Conservation (phyloP, 73 alveolate genomes). For the Effrenium voratum region DNA sequence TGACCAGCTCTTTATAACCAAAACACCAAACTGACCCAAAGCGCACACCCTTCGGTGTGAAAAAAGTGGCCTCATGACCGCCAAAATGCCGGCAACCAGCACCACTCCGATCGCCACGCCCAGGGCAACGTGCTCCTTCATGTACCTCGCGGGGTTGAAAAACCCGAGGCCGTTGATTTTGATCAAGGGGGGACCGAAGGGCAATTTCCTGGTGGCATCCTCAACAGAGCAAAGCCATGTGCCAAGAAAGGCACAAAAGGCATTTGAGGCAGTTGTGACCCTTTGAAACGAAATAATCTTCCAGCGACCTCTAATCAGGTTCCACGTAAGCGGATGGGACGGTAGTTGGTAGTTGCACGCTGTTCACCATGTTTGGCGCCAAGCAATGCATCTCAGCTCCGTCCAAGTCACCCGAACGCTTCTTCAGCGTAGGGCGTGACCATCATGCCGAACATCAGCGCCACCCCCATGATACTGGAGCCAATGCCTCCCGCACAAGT, state of each 20-base stretch:
- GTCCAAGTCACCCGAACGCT: background rate
- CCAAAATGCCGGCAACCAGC: constrained; percentile 3
- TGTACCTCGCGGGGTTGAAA: constrained; percentile 58
- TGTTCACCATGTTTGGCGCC: too few relatives aligned
- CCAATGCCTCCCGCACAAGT: constrained; percentile 55
- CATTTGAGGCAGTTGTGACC: too few relatives aligned
- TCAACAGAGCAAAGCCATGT: too few relatives aligned
- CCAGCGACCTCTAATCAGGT: too few relatives aligned
- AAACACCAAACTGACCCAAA: background rate
- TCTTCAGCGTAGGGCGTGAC: constrained; percentile 65
- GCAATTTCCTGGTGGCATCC: too few relatives aligned
- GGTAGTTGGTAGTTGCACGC: too few relatives aligned
- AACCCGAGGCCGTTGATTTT: too few relatives aligned
- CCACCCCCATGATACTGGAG: constrained; percentile 72
- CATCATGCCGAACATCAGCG: constrained; percentile 44
- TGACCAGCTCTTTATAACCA: background rate
- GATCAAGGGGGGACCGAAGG: too few relatives aligned
- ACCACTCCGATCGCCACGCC: constrained; percentile 6
- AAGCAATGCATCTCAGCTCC: too few relatives aligned
- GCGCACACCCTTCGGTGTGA: background rate
- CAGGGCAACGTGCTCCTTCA: constrained; percentile 49
- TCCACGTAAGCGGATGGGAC: too few relatives aligned
- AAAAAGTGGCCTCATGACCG: background rate
- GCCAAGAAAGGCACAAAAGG: too few relatives aligned
- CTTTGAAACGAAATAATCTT: too few relatives aligned